These are phyloP conservation scores for Pharus latifolius DNA, from an alignment of 176 grass and related monocot species.

Conservation along the genomic window DNA sequence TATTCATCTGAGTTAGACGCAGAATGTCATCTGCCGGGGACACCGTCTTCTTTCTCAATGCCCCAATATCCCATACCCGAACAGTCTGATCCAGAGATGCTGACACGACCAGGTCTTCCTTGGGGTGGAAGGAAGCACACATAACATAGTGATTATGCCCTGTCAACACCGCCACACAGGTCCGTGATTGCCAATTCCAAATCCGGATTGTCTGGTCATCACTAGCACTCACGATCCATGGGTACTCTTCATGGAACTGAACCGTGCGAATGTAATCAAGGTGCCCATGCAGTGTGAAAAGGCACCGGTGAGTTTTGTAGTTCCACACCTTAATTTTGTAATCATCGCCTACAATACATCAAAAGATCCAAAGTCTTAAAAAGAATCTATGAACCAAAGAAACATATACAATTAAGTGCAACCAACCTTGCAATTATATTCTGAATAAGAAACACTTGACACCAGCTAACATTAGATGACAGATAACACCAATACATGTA, in stretches of 20 bases:
- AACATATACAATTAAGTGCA: background rate
- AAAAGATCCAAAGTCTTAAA: constrained; percentile 2
- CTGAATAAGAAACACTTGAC: background rate
- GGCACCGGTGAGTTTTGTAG: constrained; percentile 87
- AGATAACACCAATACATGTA: background rate
- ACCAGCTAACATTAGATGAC: background rate
- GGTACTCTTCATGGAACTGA: constrained; percentile 74
- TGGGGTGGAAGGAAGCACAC: constrained; percentile 89
- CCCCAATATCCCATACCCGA: constrained; percentile 80
- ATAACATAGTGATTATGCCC: constrained; percentile 96
- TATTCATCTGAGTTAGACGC: constrained; percentile 80
- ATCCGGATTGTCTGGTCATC: constrained; percentile 91
- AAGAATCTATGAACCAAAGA: background rate
- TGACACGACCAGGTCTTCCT: constrained; percentile 83
- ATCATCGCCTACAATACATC: constrained; percentile 58
- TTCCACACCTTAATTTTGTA: constrained; percentile 99
- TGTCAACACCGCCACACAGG: constrained; percentile 68
- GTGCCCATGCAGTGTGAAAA: constrained; percentile 84
- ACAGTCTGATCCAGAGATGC: constrained; percentile 86
- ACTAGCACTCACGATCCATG: constrained; percentile 83
- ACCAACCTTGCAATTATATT: background rate
- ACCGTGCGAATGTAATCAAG: constrained; percentile 90
- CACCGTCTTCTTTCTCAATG: constrained; percentile 59
- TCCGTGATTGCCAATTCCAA: constrained; percentile 93
- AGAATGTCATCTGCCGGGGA: constrained; percentile 75